phyloP scores from a whole-genome alignment of 257 asterid species.

The Orobanche coerulescens region DNA sequence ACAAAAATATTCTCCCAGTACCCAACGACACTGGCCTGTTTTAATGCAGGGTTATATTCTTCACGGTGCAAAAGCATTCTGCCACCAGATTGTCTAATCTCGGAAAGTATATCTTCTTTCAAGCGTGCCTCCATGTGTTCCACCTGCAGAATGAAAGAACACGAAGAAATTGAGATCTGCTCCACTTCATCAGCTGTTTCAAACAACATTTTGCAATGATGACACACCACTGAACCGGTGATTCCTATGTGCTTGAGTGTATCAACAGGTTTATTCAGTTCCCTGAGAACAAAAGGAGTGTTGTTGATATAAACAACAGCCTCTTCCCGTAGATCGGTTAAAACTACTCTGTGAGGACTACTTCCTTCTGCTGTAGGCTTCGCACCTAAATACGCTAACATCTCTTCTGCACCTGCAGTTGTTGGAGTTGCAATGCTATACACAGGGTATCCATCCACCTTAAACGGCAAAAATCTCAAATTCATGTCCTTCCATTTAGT shows the following conservation, averaged over 20 bases:
- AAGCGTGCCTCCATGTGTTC: slow-evolving; percentile 92
- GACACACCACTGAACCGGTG: slow-evolving; percentile 82
- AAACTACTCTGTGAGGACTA: slow-evolving; percentile 47
- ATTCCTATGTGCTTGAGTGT: slow-evolving; percentile 93
- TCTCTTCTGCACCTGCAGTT: slow-evolving; percentile 81
- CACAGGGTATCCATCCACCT: slow-evolving; percentile 89
- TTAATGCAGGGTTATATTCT: slow-evolving; percentile 73
- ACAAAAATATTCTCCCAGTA: slow-evolving; percentile 91
- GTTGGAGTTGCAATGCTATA: slow-evolving; percentile 99
- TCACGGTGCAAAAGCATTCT: slow-evolving; percentile 98
- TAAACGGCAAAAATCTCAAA: slow-evolving; percentile 27
- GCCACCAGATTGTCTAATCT: slow-evolving; percentile 81
- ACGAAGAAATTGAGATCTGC: slow-evolving; percentile 14
- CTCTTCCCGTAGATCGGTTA: slow-evolving; percentile 89
- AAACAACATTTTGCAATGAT: slow-evolving; percentile 23
- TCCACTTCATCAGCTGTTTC: slow-evolving; percentile 21
- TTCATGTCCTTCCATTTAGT: slow-evolving; percentile 23
- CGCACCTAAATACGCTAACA: slow-evolving; percentile 69
- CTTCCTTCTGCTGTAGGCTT: slow-evolving; percentile 43
- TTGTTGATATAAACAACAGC: slow-evolving; percentile 88
- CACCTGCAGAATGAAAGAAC: slow-evolving; percentile 51
- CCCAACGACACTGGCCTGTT: slow-evolving; percentile 81
- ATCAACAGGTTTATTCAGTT: slow-evolving; percentile 85
- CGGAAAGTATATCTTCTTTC: slow-evolving; percentile 82
- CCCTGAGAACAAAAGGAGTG: slow-evolving; percentile 94